Conservation (phyloP, 139 green algal species). For the Micromonas commoda region DNA sequence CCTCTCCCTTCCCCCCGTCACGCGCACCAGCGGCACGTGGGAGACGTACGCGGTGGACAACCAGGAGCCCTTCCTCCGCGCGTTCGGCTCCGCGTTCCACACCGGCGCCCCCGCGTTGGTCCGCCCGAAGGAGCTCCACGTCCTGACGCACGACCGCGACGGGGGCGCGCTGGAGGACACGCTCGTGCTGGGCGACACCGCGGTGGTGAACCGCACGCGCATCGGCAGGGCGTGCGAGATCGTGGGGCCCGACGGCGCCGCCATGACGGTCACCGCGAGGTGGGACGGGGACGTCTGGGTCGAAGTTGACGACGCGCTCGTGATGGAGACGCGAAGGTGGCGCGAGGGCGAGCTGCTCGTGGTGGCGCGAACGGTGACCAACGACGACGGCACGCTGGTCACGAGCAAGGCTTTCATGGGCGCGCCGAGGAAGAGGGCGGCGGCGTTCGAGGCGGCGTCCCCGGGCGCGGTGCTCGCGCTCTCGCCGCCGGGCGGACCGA, state of each 20-base stretch:
- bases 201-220: neutral
- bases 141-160: neutral
- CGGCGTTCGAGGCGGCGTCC: neutral
- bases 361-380: neutral
- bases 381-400: neutral
- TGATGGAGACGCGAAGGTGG: slow-evolving; percentile 21
- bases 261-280: neutral
- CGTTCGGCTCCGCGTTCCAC: neutral
- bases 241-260: neutral
- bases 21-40: slow-evolving; percentile 3
- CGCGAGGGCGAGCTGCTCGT: neutral
- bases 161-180: neutral
- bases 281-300: slow-evolving; percentile 25
- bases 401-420: neutral
- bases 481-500: too few relatives aligned
- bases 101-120: neutral
- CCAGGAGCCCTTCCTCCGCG: neutral
- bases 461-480: too few relatives aligned
- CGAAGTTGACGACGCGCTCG: neutral
- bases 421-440: neutral
- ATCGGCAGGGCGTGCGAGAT: neutral
- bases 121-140: neutral
- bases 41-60: neutral
- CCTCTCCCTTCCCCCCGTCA: too few relatives aligned
- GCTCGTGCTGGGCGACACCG: neutral